These are phyloP conservation scores for Simplicillium sp. DNA, from an alignment of 2,329 filamentous ascomycete genomes.

Conservation along the genomic window DNA sequence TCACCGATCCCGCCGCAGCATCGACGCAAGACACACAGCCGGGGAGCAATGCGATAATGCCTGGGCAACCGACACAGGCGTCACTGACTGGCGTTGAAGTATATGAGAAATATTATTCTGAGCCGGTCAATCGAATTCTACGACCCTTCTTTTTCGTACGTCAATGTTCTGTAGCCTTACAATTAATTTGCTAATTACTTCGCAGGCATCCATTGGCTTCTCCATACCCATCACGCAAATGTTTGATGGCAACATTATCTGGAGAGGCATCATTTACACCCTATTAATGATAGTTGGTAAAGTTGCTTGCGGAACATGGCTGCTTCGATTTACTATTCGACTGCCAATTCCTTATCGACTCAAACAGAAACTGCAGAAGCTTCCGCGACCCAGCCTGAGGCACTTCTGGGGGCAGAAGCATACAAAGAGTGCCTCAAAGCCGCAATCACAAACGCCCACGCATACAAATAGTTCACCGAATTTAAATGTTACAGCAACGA, in stretches of 20 bases:
- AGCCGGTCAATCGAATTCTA: constrained; percentile 39
- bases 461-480: background rate
- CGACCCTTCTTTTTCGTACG: constrained; percentile 66
- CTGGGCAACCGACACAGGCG: background rate
- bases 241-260: constrained; percentile 54
- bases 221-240: constrained; percentile 65
- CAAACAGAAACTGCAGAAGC: too few species aligned
- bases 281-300: constrained; percentile 60
- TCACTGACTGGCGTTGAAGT: constrained; percentile 8
- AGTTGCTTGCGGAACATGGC: constrained; percentile 49
- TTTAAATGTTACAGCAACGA: background rate
- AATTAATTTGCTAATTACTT: background rate
- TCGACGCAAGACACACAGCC: too few species aligned
- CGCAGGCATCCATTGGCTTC: constrained; percentile 57
- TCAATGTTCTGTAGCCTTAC: background rate
- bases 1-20: background rate
- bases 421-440: too few species aligned
- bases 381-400: too few species aligned
- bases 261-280: constrained; percentile 65
- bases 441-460: too few species aligned
- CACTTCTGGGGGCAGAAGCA: too few species aligned
- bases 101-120: constrained; percentile 30
- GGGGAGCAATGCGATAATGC: background rate
- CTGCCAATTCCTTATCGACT: background rate
- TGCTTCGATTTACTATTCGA: constrained; percentile 23